Evolutionary conservation across 164 flowering plant species (phyloP), one percentile per base, ranked within the genome.

Genomic region (Platanus orientalis): DNA sequence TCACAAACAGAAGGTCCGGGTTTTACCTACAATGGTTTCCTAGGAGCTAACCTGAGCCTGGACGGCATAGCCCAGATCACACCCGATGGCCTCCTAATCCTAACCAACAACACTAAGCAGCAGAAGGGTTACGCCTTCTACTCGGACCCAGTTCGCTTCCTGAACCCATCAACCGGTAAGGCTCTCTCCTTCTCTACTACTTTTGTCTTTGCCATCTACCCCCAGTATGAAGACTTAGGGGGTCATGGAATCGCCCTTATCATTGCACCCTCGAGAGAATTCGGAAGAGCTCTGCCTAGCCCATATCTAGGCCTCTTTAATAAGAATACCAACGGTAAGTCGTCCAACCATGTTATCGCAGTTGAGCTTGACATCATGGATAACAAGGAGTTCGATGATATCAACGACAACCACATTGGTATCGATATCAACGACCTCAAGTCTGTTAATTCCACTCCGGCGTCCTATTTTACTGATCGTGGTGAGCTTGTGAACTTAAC

Each of bases 211-310:
- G n/a, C n/a, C n/a, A 70, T 73, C 16, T 67, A 66, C 29, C 65
- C 81, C 11, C 64, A 68, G 61, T 65, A 63, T 27, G 59, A 39
- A 6, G 60, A 27, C 0, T 62, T 72, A 21, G 71, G 79, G 6
- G 79, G 79, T 60, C 77, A 75, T 39, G 81, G 81, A 24, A 26
- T 78, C 4, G 78, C 81, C 21, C 75, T 78, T 67, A 40, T 67
- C 1, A 60, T 78, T 27, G 23, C 81, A 1, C 74, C 74, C 4
- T 1, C 63, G 19, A 30, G 13, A 32, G 62, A n/a, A n/a, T n/a
- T n/a, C n/a, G n/a, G n/a, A n/a, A n/a, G 60, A 10, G 36, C 42
- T 29, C 55, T 60, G 17, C 30, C n/a, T 0, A n/a, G n/a, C n/a
- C n/a, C n/a, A n/a, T n/a, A n/a, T n/a, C n/a, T n/a, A n/a, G n/a